Base-by-base conservation (phyloP, 1,284 basidiomycete species). In the Sphaerobolus stellatus region DNA sequence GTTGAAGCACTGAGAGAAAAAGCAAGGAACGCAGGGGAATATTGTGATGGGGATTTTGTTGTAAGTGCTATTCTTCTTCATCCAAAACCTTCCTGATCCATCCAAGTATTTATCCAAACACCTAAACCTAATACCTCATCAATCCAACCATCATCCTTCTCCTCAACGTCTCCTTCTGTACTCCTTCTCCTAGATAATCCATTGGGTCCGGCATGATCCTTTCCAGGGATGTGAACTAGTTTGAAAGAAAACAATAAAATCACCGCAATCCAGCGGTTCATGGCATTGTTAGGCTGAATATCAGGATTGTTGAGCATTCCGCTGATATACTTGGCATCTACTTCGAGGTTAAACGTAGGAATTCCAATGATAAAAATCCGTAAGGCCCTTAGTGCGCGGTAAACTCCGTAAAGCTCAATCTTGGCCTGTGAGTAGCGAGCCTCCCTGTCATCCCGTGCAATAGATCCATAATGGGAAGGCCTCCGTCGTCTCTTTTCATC, bases 391-490 rank as follows among this genome's bases (percentile, higher is more conserved):
- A 77, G 60, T 0, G 71, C 64, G 0, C 68, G 60, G 52, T 68
- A 75, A 0, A 76, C 58, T 0, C 74, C 70, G 52, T 73, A 77
- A 0, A 79, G 53, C 48, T 78, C 71, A 2, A 74, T 52, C 54
- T 78, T 78, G 0, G 73, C 60, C 48, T 78, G 75, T 0, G 70
- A 76, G 51, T 74, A 78, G 0, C 61, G 38, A 0, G 62, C 48
- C 57, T 80, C 72, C 0, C 63, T 24, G 0, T 74, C 66, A 44
- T 70, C 73, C 52, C 69, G 66, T 0, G 67, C 64, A 8, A 79
- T 70, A 16, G 56, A n/a, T 0, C 71, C 69, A 52, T 66, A 75
- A 6, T 63, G 44, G 0, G 62, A 58, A 11, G 61, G 65, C 18
- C 63, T 63, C 1, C 57, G 20, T 3, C 58, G 49, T 3, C 66